Base-by-base conservation (phyloP, 2,329 filamentous ascomycete genomes). In the Aspergillus piperis region DNA sequence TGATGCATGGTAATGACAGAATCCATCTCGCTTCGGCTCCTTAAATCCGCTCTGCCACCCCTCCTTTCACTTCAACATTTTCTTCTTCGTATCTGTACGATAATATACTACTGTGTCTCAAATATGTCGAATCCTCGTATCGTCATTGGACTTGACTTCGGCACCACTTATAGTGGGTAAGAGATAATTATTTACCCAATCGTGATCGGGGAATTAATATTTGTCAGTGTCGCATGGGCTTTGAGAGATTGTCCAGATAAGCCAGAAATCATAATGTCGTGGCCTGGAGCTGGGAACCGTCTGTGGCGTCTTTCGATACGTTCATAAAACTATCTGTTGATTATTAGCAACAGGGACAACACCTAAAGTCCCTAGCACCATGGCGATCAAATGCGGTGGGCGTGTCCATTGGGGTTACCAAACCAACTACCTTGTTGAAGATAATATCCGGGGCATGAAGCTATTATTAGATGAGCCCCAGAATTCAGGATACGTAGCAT, bases 161-260 rank as follows among this genome's bases (percentile, higher is more conserved):
- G 70, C 2, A 74, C 70, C 11, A 74, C 71, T 3, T 73, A 67
- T 49, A 72, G 67, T 32, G 69, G 72, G 68, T 71, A 58, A 48
- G 58, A 39, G 5, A 8, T 10, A n/a, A 13, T 36, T 2, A 10
- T 3, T 38, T 7, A 6, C 27, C 15, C 4, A 4, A 10, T 4
- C 8, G 8, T 42, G n/a, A 44, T 3, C 10, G 8, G 4, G 4
- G 8, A 44, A 21, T 17, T 44, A 13, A 44, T 23, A n/a, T 8
- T 13, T 42, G 7, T n/a, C 47, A 69, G 65, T 11, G 32, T 68
- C 23, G 68, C 67, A 5, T 72, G 65, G 65, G 64, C 62, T 0
- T 50, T 71, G 5, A 17, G 58, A 25, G 57, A 58, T 2, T 41
- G 50, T 1, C 23, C 53, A 23, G 56, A 65, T 13, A 53, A 66